Conservation (phyloP, 306 rosid genomes). For the Quercus parvula region DNA sequence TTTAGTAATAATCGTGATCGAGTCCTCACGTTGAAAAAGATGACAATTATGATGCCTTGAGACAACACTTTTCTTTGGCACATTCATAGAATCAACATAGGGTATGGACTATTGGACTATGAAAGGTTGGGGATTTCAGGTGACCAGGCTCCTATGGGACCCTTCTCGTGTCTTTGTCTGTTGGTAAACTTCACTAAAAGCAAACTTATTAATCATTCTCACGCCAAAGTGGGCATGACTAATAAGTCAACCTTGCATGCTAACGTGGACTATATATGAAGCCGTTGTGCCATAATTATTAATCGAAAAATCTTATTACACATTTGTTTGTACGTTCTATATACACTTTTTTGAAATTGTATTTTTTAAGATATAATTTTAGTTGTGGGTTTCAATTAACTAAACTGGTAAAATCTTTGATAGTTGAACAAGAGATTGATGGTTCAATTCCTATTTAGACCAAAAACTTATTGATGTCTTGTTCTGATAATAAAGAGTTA, state of each 20-base stretch:
- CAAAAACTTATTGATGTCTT: too few relatives aligned
- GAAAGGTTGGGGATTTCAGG: not conserved
- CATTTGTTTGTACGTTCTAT: fast-evolving
- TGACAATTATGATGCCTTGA: constrained; percentile 1
- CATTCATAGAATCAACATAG: not conserved
- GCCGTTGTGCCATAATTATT: too few relatives aligned
- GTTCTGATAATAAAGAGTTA: too few relatives aligned
- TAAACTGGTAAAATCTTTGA: too few relatives aligned
- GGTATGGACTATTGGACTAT: too few relatives aligned
- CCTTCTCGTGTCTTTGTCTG: not conserved
- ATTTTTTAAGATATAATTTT: too few relatives aligned
- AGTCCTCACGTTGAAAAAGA: not conserved
- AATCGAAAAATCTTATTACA: too few relatives aligned
- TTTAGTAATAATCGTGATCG: not conserved
- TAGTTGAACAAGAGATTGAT: too few relatives aligned
- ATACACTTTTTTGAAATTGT: too few relatives aligned
- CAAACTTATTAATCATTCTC: not conserved
- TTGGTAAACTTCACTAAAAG: not conserved
- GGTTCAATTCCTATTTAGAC: too few relatives aligned
- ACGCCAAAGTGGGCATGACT: not conserved
- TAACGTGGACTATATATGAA: too few relatives aligned
- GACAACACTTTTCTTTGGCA: not conserved
- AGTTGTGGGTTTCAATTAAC: fast-evolving
- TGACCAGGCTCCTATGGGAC: not conserved
- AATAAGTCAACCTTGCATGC: not conserved